Conservation (phyloP, 352 stramenopile genomes). For the Aphanomyces astaci region DNA sequence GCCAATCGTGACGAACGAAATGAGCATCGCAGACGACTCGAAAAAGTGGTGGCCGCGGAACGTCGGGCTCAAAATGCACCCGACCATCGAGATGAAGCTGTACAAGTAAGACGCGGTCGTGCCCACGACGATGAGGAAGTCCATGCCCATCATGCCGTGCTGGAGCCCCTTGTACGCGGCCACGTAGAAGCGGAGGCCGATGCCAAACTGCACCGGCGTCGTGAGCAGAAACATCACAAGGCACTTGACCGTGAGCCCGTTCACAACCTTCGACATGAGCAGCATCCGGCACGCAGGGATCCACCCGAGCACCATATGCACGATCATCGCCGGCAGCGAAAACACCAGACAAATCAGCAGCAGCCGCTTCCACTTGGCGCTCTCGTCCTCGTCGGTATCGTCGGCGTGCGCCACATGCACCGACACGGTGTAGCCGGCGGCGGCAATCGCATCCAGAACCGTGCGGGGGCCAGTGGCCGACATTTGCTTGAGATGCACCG, state of each 20-base stretch:
- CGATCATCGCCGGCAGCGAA: slow-evolving; percentile 71
- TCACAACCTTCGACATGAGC: slow-evolving; percentile 70
- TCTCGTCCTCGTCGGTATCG: slow-evolving; percentile 57
- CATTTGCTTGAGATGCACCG: slow-evolving; percentile 71
- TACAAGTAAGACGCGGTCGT: slow-evolving; percentile 84
- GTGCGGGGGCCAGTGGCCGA: slow-evolving; percentile 60
- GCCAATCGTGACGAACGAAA: slow-evolving; percentile 81
- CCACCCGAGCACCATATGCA: slow-evolving; percentile 83
- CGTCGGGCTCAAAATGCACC: slow-evolving; percentile 42
- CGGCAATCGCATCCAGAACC: slow-evolving; percentile 60
- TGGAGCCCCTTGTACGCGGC: slow-evolving; percentile 72
- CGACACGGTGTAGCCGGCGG: slow-evolving; percentile 48
- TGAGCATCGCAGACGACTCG: slow-evolving; percentile 75
- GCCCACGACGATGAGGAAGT: slow-evolving; percentile 78
- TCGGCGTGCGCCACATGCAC: slow-evolving; percentile 50
- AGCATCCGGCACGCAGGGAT: slow-evolving; percentile 53
- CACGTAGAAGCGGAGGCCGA: slow-evolving; percentile 73
- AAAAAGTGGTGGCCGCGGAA: slow-evolving; percentile 84
- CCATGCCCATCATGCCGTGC: slow-evolving; percentile 85
- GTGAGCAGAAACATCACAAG: slow-evolving; percentile 78
- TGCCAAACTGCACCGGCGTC: slow-evolving; percentile 78
- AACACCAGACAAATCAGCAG: slow-evolving; percentile 73
- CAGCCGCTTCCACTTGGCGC: slow-evolving; percentile 63
- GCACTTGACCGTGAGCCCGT: slow-evolving; percentile 66
- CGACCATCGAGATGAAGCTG: slow-evolving; percentile 70